Base-by-base conservation (phyloP, 352 stramenopile genomes). In the Pythium oligandrum region DNA sequence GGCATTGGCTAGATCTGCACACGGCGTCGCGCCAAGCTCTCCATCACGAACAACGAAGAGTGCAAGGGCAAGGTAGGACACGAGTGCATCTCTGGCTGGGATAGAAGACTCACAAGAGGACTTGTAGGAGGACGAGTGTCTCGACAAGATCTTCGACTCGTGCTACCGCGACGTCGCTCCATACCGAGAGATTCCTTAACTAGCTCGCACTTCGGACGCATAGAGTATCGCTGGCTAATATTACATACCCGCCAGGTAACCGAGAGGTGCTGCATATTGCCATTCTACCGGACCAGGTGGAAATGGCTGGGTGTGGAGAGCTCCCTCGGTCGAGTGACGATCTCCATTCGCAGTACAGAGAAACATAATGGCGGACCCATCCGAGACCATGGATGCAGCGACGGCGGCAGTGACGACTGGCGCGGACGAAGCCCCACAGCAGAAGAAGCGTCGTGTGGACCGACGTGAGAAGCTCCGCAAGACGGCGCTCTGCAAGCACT, bases 141-240 rank as follows among this genome's bases (percentile, higher is more conserved):
- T 93, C 32, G 79, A 92, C 55, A 88, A 91, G 57, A 72, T 92
- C 9, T 91, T 93, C 47, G 71, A 90, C 26, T 79, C 71, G 36
- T 95, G 85, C 75, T 95, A 95, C 70, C 72, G 83, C 53, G 85
- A 95, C 57, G 80, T 85, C 55, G 74, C 79, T 2, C 85, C 85
- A 44, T 95, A 71, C 68, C 79, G 79, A 45, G 83, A 93, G 63
- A 93, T 95, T 48, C 85, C 85, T 26, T 92, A 77, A 26, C 17
- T 26, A 26, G 17, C 17, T 26, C 17, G 17, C 17, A 26, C 17
- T 26, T 26, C 17, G 17, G 17, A 26, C 17, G 17, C 17, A 26
- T 26, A 26, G 17, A 26, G 17, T 26, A 26, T 26, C 17, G 17
- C 17, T 26, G 17, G 17, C 17, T 26, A 26, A 26, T 26, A 26